Evolutionary conservation across 495 filamentous ascomycete species (phyloP), one percentile per base, ranked within the genome.

Genomic region (Podospora fimiseda): DNA sequence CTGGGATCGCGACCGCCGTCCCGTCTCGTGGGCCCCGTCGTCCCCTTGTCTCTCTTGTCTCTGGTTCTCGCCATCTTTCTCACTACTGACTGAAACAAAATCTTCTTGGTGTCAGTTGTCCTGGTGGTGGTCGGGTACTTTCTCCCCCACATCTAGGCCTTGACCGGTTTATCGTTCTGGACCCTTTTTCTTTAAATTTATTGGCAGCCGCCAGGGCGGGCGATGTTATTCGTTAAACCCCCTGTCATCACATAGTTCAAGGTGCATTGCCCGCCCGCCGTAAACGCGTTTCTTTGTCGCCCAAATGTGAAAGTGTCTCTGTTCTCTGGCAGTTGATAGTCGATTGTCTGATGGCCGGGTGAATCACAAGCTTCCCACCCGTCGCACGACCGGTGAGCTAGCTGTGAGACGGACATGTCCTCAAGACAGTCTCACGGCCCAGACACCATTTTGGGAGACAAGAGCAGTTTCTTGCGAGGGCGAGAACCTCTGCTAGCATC

Each of bases 111-210:
- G n/a, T n/a, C n/a, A n/a, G n/a, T n/a, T n/a, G n/a, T n/a, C n/a
- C 39, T 42, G 15, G 9, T 42, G 15, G 15, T 42, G 39, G 20
- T 42, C 15, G 13, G 39, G 39, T 42, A 42, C 2, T 16, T 9
- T 42, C 8, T 42, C 39, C 39, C 39, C 39, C 39, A 47, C 8
- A 41, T 41, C 39, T 45, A 13, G 24, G 24, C 14, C 9, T 39
- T 36, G 48, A 15, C 39, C 16, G 39, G 3, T 48, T 50, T 21
- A 15, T 20, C 13, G 21, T 16, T 39, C 27, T 55, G 54, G 47
- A 50, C 52, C 56, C 46, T 56, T 56, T 24, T 22, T 14, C 43
- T 51, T 40, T n/a, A 1, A 2, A 20, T 21, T 47, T 33, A 33
- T 33, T 21, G 49, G 14, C 20, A 48, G 40, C 44, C 44, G 27